Evolutionary conservation across 352 stramenopile genomes (phyloP), one percentile per base, ranked within the genome.

Genomic region (Phytophthora syringae): DNA sequence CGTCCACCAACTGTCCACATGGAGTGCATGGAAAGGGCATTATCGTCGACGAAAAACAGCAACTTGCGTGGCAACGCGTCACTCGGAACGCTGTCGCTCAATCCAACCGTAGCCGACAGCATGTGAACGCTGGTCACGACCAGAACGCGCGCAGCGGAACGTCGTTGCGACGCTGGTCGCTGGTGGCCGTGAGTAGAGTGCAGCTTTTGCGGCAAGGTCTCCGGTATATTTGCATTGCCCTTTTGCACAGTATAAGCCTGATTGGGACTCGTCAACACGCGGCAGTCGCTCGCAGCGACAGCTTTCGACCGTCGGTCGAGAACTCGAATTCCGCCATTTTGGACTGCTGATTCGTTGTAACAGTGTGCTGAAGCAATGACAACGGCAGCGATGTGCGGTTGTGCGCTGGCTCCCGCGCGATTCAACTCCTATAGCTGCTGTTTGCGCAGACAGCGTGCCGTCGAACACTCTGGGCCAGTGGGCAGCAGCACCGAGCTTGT

Each of bases 1-100:
- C 28, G 42, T 70, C 37, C 34, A 42, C 18, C 32, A 20, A 54
- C 34, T 50, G 52, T 67, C 51, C 60, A 62, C 24, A 32, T 67
- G 52, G 22, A 12, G 30, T n/a, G 28, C 52, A 63, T 22, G 36
- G 16, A 13, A 13, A 16, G 36, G 32, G 3, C 36, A 16, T 16
- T 10, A 6, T 21, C 36, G 32, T 37, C 12, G 16, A 16, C 32
- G 32, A 37, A 36, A 36, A 36, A 13, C 32, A n/a, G 32, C 32
- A n/a, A 37, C 32, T 37, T 37, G 32, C 32, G 1, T 37, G n/a
- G 32, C 32, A 37, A 37, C 32, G 32, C 13, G 32, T 13, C 11
- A 37, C 32, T 37, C 32, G 11, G 11, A 37, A 10, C 11, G 1
- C 10, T 10, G 11, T 2, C 1, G 32, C 7, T 37, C 7, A 13